Evolutionary conservation across 2,329 filamentous ascomycete species (phyloP).

Genomic region (Fusarium chlamydosporum): DNA sequence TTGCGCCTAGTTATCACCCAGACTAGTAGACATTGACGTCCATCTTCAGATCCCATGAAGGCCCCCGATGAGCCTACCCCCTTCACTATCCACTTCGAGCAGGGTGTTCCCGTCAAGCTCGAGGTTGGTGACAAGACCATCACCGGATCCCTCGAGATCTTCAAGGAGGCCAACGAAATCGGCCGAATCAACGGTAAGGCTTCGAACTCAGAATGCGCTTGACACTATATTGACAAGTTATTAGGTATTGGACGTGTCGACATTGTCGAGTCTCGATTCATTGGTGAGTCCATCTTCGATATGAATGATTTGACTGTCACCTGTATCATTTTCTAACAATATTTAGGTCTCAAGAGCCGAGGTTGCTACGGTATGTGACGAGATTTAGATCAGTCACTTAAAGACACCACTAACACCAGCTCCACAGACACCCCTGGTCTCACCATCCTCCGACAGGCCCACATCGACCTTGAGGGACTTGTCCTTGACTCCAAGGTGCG

Average conservation of each 20-base stretch:
- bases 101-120: constrained; percentile 77
- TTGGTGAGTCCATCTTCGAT: constrained; percentile 3
- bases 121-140: constrained; percentile 66
- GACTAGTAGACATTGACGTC: neutral
- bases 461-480: constrained; percentile 66
- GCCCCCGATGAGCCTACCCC: constrained; percentile 75
- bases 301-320: neutral
- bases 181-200: constrained; percentile 54
- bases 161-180: constrained; percentile 68
- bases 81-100: constrained; percentile 75
- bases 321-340: neutral
- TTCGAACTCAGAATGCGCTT: neutral
- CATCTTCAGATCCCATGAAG: constrained; percentile 65
- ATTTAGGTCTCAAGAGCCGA: constrained; percentile 35
- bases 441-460: constrained; percentile 48
- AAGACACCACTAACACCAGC: neutral
- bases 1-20: fast-evolving
- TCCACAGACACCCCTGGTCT: constrained; percentile 20
- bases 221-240: neutral
- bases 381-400: neutral
- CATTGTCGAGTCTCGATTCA: constrained; percentile 42
- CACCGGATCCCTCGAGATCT: constrained; percentile 75
- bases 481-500: constrained; percentile 69
- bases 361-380: constrained; percentile 30
- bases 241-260: constrained; percentile 41